Evolutionary conservation across 176 grass and related monocot species (phyloP), one percentile per base, ranked within the genome.

Genomic region (Aegilops speltoides): DNA sequence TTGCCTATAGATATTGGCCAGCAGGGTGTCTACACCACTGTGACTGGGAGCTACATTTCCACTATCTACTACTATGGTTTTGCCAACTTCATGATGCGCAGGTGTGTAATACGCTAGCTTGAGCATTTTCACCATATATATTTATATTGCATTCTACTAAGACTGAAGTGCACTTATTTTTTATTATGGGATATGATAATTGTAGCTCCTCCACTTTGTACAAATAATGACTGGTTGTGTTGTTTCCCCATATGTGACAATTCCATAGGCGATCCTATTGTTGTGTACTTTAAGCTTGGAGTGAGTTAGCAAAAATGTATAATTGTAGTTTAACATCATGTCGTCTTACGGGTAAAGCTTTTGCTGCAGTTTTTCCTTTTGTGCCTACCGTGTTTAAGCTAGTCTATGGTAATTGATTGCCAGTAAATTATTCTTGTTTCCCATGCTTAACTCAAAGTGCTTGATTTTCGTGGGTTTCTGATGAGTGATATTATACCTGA

Each of bases 31-130:
- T 98, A 98, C 84, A 96, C 87, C 20, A 94, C 29, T 88, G 88
- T 94, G 65, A 93, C 94, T 36, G 97, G 94, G 57, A 94, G 97
- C 63, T 88, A 91, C 86, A 96, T 98, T 66, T 94, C 94, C 34
- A 94, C 94, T 24, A 96, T 98, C 84, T 98, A 98, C 85, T 94
- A 98, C 86, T 96, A 94, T 34, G 97, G 97, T 6, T 98, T 98
- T 25, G 94, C 97, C 11, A 98, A 85, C 76, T 76, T 98, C 46
- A 93, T 98, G 97, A 64, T 98, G 68, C 92, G 85, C 86, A 98
- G 94, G 97, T 98, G 38, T 25, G 38, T 24, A 46, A 73, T 73
- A 73, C 70, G 26, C 70, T 46, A 46, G 12, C 70, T 73, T 26
- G n/a, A 73, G 24, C 12, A 45, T 73, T 73, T 73, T 81, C 24